Conservation (phyloP, 768 basidiomycete species). For the Russula griseocarnosa region DNA sequence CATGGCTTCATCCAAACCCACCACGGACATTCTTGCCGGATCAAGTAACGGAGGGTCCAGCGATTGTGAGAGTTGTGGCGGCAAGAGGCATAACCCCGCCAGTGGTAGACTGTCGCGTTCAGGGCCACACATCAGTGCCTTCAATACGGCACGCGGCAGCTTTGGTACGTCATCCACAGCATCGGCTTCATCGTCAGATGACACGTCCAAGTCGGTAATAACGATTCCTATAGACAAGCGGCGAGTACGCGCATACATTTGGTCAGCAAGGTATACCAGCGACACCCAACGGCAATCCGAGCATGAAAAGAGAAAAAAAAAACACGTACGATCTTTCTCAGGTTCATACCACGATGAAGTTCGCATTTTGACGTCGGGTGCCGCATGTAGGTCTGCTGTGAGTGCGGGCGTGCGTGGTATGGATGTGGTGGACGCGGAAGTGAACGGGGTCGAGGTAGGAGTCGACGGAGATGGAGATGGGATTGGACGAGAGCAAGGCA, state of each 20-base stretch:
- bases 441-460: not conserved
- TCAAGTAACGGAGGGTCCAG: not conserved
- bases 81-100: not conserved
- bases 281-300: not conserved
- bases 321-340: conserved; percentile 26
- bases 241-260: not conserved
- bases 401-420: not conserved
- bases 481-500: not conserved
- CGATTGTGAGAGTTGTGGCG: not conserved
- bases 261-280: not conserved
- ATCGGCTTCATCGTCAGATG: conserved; percentile 26
- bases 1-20: conserved; percentile 19
- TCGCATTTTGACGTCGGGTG: conserved; percentile 24
- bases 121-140: conserved; percentile 13
- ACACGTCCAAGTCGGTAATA: conserved; percentile 28
- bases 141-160: conserved; percentile 20
- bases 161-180: conserved; percentile 13
- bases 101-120: not conserved
- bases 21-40: not conserved
- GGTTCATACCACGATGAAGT: conserved; percentile 29
- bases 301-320: not conserved
- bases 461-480: not conserved
- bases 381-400: not conserved
- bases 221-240: conserved; percentile 22
- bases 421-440: not conserved